phyloP scores from a whole-genome alignment of 108 stramenopile species.

The Epithemia pelagica region DNA sequence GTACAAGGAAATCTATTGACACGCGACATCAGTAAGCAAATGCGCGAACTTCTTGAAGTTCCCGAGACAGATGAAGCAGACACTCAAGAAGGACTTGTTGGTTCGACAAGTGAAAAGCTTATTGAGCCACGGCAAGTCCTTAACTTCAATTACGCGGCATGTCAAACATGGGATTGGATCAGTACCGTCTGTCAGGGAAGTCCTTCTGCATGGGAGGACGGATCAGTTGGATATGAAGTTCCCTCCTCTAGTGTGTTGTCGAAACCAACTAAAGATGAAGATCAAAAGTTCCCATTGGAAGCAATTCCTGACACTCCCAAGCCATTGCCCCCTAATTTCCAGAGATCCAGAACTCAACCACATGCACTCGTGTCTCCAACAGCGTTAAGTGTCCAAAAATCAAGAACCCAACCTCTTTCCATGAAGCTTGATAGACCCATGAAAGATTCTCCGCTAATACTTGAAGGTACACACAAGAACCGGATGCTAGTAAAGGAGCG shows the following conservation, averaged over 20 bases:
- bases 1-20: conserved; percentile 1
- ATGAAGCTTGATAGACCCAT: background rate
- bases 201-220: background rate
- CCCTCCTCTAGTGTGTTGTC: background rate
- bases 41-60: conserved; percentile 2
- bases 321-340: background rate
- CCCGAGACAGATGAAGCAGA: background rate
- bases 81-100: background rate
- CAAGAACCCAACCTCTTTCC: background rate
- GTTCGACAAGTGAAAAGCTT: background rate
- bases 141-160: background rate
- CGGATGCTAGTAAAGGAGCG: background rate
- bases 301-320: background rate
- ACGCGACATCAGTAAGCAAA: background rate
- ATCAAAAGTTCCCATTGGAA: too few species aligned
- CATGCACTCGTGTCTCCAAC: background rate
- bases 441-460: background rate
- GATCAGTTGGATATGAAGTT: background rate
- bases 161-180: background rate
- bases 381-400: background rate
- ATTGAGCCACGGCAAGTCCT: background rate
- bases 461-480: background rate
- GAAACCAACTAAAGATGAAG: background rate
- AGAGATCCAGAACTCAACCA: background rate
- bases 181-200: background rate